These are phyloP conservation scores for Aureobasidium pullulans DNA, from an alignment of 2,329 filamentous ascomycete genomes.

Conservation along the genomic window DNA sequence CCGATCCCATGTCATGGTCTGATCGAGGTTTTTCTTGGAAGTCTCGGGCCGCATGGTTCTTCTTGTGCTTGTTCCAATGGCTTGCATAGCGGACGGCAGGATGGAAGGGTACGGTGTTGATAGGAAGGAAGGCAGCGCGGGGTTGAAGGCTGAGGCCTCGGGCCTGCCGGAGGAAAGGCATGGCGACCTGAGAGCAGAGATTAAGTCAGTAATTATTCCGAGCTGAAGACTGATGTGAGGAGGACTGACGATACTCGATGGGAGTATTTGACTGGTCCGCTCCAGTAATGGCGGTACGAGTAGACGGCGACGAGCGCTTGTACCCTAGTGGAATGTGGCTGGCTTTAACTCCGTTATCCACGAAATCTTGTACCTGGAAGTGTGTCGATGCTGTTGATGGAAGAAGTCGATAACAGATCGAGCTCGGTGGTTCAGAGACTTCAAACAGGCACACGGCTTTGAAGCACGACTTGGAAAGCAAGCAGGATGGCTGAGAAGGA, in stretches of 20 bases:
- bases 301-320: not conserved
- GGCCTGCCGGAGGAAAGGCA: slow-evolving; percentile 5
- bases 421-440: no score
- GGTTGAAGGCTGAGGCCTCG: not conserved
- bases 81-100: not conserved
- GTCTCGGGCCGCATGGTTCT: not conserved
- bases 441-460: no score
- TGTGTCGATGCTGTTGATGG: not conserved
- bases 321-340: not conserved
- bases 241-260: not conserved
- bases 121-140: not conserved
- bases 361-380: not conserved
- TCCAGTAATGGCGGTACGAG: not conserved
- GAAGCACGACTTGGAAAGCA: not conserved
- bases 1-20: slow-evolving; percentile 39
- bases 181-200: not conserved
- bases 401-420: not conserved
- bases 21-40: slow-evolving; percentile 13
- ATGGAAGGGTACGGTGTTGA: not conserved
- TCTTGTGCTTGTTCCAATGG: slow-evolving; percentile 5
- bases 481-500: not conserved
- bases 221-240: not conserved
- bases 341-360: not conserved
- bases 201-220: not conserved
- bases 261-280: not conserved